Evolutionary conservation across 208 protist genomes (phyloP), one percentile per base, ranked within the genome.

Genomic region (Trichomonas gallinae): DNA sequence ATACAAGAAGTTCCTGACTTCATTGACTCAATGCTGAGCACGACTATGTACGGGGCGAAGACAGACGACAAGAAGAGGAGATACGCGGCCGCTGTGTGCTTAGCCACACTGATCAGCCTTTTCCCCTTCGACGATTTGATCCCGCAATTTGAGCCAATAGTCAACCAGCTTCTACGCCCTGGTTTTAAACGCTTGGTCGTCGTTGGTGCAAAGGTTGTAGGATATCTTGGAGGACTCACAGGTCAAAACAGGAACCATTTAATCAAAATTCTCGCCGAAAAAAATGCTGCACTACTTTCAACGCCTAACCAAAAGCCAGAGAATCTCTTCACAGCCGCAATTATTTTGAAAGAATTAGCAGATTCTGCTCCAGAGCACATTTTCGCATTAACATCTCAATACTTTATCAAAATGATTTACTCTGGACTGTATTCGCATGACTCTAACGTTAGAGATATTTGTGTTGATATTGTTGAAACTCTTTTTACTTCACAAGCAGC

Each of bases 381-480:
- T 51, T 93, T 93, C n/a, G 13, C 15, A 34, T 26, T 51, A 15
- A 26, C n/a, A 40, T 48, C 40, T 17, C 31, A 46, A 44, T 72
- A 72, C 58, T 93, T 93, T 26, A 17, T n/a, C 45, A 51, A 93
- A 48, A 93, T 44, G 44, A 93, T 93, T 26, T 51, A 23, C 11
- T 23, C 26, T 51, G 87, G 87, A 10, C 17, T 93, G 8, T 44
- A 93, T 26, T 93, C 40, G n/a, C 44, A 44, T 51, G 87, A 93
- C 46, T 10, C 44, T 36, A 93, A 93, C 46, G 87, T 93, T 34
- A 8, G 87, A 34, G 87, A 93, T 93, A 58, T 93, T 21, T 93
- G 87, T 93, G 44, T 93, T 21, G 87, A 93, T 34, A 93, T 93
- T 38, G 87, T 93, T 58, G 87, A 93, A 34, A 93, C 45, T 51